A percentile compares a stretch with the other conserved stretches of the same genome.
phyloP scores from a whole-genome alignment of 1,139 yeast species.

The Geotrichum cucujoidarum region DNA sequence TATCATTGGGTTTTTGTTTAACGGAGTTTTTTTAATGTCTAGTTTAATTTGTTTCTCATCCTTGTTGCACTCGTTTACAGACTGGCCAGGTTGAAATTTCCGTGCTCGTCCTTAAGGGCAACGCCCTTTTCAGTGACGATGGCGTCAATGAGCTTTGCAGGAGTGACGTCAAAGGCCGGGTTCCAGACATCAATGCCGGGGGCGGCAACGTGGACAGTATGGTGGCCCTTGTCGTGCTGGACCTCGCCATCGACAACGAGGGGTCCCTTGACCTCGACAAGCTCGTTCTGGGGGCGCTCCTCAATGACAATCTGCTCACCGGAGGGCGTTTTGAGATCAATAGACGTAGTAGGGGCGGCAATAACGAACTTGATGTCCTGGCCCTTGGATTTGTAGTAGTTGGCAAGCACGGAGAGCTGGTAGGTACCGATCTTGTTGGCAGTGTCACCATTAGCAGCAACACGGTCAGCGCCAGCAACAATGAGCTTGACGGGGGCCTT shows the following conservation, averaged over 20 bases:
- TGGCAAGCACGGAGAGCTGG: constrained; percentile 71
- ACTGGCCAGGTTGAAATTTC: constrained; percentile 31
- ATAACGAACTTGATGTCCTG: constrained; percentile 72
- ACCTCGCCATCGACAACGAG: constrained; percentile 38
- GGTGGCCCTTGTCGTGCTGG: constrained; percentile 29
- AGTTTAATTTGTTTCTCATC: not conserved
- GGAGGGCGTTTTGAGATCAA: constrained; percentile 58
- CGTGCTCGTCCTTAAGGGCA: constrained; percentile 29
- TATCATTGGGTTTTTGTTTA: not conserved
- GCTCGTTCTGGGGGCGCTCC: constrained; percentile 76
- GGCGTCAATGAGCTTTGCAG: constrained; percentile 73
- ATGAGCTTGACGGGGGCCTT: constrained; percentile 67
- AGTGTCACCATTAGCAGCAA: constrained; percentile 81
- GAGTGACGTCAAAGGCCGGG: constrained; percentile 94
- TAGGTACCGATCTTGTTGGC: constrained; percentile 97
- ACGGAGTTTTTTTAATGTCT: not conserved
- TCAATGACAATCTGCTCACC: constrained; percentile 82
- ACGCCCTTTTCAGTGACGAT: constrained; percentile 78
- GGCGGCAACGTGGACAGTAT: constrained; percentile 72
- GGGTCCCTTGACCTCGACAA: constrained; percentile 73
- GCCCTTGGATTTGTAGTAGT: constrained; percentile 28
- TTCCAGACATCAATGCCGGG: constrained; percentile 87
- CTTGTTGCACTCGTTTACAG: constrained; percentile 8
- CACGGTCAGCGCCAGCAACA: constrained; percentile 97
- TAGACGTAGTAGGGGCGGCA: constrained; percentile 92